Conservation (phyloP, 2,329 filamentous ascomycete genomes). For the Calonectria multiphialidica region DNA sequence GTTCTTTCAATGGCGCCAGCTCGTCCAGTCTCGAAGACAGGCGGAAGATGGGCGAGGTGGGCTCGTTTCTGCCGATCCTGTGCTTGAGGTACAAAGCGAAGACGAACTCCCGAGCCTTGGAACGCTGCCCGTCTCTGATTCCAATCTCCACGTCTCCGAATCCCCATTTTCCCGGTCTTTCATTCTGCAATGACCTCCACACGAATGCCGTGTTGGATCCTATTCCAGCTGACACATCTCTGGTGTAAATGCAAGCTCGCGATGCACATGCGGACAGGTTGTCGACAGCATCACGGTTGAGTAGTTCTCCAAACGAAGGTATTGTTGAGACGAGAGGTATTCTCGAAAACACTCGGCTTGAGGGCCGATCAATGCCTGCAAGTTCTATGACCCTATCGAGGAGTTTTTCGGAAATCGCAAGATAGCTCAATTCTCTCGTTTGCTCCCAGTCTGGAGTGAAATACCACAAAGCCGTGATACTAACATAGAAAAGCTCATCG, state of each 20-base stretch:
- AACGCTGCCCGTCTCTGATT: not conserved
- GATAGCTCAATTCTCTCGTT: not conserved
- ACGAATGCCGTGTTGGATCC: not conserved
- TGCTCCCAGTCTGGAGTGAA: constrained; percentile 4
- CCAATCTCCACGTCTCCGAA: not conserved
- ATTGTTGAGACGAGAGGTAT: not conserved
- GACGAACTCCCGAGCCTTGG: not conserved
- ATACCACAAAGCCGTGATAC: not conserved
- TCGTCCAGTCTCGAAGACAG: not conserved
- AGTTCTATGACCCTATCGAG: not conserved
- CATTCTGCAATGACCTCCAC: not conserved
- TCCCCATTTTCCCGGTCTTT: not conserved
- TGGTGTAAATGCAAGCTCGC: constrained; percentile 2
- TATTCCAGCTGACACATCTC: not conserved
- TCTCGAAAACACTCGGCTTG: not conserved
- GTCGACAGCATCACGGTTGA: not conserved
- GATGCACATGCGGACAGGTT: constrained; percentile 3
- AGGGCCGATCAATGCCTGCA: not conserved
- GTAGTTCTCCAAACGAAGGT: not conserved
- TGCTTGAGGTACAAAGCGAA: constrained; percentile 8
- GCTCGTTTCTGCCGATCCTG: constrained; percentile 5
- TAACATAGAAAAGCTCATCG: not conserved
- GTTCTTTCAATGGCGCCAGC: not conserved
- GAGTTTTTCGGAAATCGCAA: not conserved
- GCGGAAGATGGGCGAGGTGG: constrained; percentile 3